These are phyloP conservation scores for Penicillium italicum DNA, from an alignment of 2,329 filamentous ascomycete species.

Conservation along the genomic window DNA sequence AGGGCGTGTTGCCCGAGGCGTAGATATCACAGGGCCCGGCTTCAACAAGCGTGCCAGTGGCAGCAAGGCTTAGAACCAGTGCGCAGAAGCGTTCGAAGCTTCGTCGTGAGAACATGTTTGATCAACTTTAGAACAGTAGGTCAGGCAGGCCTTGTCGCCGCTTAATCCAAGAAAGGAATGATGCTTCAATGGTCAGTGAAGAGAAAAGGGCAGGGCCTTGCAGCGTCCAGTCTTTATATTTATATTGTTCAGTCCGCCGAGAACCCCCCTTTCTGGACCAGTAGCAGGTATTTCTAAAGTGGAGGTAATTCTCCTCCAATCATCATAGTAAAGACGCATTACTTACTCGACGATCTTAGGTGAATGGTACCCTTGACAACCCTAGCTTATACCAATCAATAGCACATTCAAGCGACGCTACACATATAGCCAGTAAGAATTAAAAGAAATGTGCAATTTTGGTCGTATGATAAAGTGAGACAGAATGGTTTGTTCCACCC, in stretches of 20 bases:
- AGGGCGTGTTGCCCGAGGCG: conserved; percentile 56
- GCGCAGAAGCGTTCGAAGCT: conserved; percentile 23
- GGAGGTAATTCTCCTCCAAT: conserved; percentile 10
- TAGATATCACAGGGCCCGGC: conserved; percentile 63
- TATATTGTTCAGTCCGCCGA: neutral
- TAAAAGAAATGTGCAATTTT: neutral
- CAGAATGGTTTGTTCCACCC: neutral
- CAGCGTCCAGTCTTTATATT: neutral
- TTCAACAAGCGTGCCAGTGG: conserved; percentile 41
- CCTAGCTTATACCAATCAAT: neutral
- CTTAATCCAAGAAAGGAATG: neutral
- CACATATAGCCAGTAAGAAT: neutral
- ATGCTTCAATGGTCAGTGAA: neutral
- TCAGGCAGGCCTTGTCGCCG: neutral
- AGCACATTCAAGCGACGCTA: neutral
- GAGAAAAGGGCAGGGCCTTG: neutral
- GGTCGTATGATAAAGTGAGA: neutral
- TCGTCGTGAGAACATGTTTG: conserved; percentile 32
- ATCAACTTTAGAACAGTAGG: conserved; percentile 7
- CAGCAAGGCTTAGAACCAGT: conserved; percentile 36
- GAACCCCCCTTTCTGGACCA: neutral
- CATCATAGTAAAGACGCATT: neutral
- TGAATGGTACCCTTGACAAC: neutral
- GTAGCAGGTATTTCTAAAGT: neutral
- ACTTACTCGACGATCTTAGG: neutral